Evolutionary conservation across 768 basidiomycete species (phyloP).

Genomic region (Mycena sanguinolenta): DNA sequence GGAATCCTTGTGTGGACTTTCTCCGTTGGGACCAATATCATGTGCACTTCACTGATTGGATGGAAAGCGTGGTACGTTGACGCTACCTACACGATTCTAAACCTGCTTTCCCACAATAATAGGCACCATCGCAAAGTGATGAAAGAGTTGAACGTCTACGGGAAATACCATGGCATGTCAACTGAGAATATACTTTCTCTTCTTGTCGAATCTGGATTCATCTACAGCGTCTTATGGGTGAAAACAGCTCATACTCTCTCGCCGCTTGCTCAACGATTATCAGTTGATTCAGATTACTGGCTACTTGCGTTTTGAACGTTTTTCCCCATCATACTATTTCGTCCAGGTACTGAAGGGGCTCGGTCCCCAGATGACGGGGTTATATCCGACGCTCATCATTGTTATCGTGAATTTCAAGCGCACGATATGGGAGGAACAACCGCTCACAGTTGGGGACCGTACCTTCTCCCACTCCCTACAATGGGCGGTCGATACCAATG

Average conservation of each 20-base stretch:
- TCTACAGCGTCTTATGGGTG: conserved; percentile 30
- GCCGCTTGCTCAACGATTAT: too few species aligned
- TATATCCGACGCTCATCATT: conserved; percentile 35
- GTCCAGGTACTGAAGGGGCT: conserved; percentile 8
- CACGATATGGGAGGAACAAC: too few species aligned
- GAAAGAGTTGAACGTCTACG: conserved; percentile 12
- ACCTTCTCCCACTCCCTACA: too few species aligned
- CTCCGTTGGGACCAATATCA: conserved; percentile 30
- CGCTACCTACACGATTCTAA: background rate
- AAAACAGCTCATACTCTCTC: background rate
- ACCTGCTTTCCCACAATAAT: background rate
- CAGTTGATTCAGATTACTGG: conserved; percentile 24
- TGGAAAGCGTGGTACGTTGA: conserved; percentile 28
- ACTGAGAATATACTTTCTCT: conserved; percentile 23
- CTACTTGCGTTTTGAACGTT: background rate
- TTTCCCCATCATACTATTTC: background rate
- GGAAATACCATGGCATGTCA: too few species aligned
- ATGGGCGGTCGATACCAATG: too few species aligned
- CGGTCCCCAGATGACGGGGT: conserved; percentile 31
- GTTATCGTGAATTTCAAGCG: conserved; percentile 33
- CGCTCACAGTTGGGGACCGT: too few species aligned
- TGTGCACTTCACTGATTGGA: background rate
- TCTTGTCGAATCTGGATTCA: conserved; percentile 37
- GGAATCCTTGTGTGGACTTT: conserved; percentile 29
- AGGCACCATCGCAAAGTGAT: conserved; percentile 24